Conservation (phyloP, 2,329 filamentous ascomycete species). For the Talaromyces marneffei region DNA sequence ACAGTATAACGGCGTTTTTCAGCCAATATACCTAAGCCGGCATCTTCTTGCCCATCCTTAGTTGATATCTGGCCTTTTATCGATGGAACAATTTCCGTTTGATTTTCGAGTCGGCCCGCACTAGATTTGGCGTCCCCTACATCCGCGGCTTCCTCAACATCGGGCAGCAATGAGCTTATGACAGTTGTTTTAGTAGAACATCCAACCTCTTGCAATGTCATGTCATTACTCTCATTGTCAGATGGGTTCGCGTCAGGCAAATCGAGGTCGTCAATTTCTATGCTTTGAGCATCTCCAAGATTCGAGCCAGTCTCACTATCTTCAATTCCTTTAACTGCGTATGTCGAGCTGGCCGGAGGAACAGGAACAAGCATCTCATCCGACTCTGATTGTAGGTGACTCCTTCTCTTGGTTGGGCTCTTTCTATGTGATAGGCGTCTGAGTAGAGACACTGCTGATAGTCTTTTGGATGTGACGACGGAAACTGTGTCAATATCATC, state of each 20-base stretch:
- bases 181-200: neutral
- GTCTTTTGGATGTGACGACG: constrained; percentile 24
- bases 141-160: neutral
- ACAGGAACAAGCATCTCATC: constrained; percentile 33
- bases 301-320: constrained; percentile 19
- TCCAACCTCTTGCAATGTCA: neutral
- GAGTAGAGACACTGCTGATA: constrained; percentile 26
- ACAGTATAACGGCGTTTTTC: constrained; percentile 3
- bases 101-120: neutral
- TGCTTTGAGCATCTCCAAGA: neutral
- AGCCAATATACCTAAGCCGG: neutral
- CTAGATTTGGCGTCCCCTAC: neutral
- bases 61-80: neutral
- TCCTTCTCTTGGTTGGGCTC: constrained; percentile 17
- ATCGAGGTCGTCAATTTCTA: neutral
- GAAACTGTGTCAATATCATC: constrained; percentile 32
- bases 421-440: constrained; percentile 21
- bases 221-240: neutral
- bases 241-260: neutral
- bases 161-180: neutral
- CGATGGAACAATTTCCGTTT: neutral
- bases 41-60: neutral
- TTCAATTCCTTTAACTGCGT: constrained; percentile 23
- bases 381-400: constrained; percentile 22
- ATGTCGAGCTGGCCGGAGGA: constrained; percentile 16